phyloP scores from a whole-genome alignment of 2,329 filamentous ascomycete species.

The Cercospora brassicicola region DNA sequence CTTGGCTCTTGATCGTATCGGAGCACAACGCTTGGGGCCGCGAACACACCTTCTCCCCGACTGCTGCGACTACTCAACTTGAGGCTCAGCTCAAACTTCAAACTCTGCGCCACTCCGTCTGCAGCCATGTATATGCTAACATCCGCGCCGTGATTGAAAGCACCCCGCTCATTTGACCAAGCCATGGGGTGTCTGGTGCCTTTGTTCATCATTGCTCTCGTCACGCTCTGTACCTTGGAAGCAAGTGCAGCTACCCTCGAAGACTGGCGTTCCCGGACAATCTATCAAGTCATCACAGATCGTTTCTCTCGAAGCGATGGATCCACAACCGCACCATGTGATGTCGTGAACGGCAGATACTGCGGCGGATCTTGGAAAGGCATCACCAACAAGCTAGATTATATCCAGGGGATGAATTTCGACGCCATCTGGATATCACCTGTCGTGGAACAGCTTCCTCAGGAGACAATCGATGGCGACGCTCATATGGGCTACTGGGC shows the following conservation, averaged over 20 bases:
- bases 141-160: background rate
- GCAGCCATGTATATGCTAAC: background rate
- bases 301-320: slow-evolving; percentile 38
- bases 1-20: background rate
- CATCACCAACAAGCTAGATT: slow-evolving; percentile 45
- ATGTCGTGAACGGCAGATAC: slow-evolving; percentile 34
- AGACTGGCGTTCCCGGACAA: slow-evolving; percentile 42
- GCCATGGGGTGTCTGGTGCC: background rate
- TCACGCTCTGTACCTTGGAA: background rate
- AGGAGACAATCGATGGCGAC: slow-evolving; percentile 45
- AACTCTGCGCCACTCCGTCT: background rate
- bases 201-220: background rate
- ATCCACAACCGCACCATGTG: slow-evolving; percentile 31
- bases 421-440: slow-evolving; percentile 54
- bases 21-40: background rate
- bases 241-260: slow-evolving; percentile 37
- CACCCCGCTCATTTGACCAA: background rate
- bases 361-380: slow-evolving; percentile 47
- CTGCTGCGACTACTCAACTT: background rate
- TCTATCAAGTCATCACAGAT: slow-evolving; percentile 46
- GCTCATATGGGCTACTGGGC: slow-evolving; percentile 56
- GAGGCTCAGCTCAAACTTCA: background rate
- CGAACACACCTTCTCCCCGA: background rate
- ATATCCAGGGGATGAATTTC: slow-evolving; percentile 47
- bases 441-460: slow-evolving; percentile 44